Base-by-base conservation (phyloP, 1,139 yeast species). In the Saccharomyces hybrid region DNA sequence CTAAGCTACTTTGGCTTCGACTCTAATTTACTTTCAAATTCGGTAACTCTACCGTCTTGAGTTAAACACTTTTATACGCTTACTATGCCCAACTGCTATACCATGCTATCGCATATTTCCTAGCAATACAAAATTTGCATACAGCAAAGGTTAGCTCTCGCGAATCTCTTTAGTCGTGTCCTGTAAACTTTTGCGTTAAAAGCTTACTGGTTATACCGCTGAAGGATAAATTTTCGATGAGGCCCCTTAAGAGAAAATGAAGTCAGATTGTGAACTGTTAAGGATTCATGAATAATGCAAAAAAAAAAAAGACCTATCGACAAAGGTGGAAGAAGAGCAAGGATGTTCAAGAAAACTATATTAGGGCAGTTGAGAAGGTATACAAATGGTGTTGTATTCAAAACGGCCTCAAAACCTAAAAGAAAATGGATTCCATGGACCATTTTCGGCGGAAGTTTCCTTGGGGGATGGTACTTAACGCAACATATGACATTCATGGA, bases 401-500 rank as follows among this genome's bases (percentile, higher is more conserved):
- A 31, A 31, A 49, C 44, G 0, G 14, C 44, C 44, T 26, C 32
- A 38, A 58, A 54, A 50, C 55, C 55, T 27, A 48, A 34, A 3
- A 49, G 51, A 27, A 61, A 51, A 42, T 64, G 68, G 67, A 53
- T 63, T 12, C 66, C 66, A 5, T 44, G 54, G 26, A 51, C 64
- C 8, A 65, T 67, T 5, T 69, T 70, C 56, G 68, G 69, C 26
- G 59, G 59, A 4, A 64, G 66, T 51, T 69, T 69, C 53, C 53
- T 60, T 14, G 24, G 60, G 2, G 73, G 73, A 2, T 67, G 69
- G 65, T 58, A 56, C 32, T 54, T 67, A 6, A 66, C 72, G 0
- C 67, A 67, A 51, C 68, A 68, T 53, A 61, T 66, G 66, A 66
- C 72, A 1, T 64, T 68, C 48, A 64, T 70, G 14, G 73, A 70